These are phyloP conservation scores for Bothriochloa decipiens DNA, from an alignment of 176 grass and related monocot genomes.

Conservation along the genomic window DNA sequence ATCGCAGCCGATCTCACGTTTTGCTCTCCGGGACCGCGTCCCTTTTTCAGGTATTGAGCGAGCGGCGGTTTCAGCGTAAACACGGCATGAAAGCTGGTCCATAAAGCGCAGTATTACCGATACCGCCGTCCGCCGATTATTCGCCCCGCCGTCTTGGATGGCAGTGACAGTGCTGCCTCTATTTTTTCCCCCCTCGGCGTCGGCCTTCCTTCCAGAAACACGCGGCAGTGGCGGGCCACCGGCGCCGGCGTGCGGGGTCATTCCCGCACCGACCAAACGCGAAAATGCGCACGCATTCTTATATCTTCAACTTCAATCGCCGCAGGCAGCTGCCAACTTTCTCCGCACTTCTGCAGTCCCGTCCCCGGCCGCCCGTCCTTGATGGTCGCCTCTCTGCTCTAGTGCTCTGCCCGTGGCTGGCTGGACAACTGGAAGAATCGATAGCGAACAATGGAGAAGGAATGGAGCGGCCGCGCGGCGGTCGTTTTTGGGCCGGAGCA, in stretches of 20 bases:
- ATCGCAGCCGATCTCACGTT: neutral
- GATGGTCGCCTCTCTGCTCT: neutral
- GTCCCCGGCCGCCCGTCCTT: neutral
- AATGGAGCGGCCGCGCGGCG: neutral
- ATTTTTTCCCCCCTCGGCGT: neutral
- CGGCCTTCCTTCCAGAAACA: neutral
- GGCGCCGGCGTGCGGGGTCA: too few species aligned
- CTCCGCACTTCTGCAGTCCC: neutral
- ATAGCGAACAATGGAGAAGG: neutral
- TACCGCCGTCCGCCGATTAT: neutral
- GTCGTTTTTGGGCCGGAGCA: conserved; percentile 28
- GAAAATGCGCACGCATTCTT: neutral
- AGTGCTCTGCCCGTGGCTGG: conserved; percentile 1
- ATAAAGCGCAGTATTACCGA: too few species aligned
- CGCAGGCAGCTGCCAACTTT: neutral
- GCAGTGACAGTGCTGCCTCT: too few species aligned
- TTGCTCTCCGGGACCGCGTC: neutral
- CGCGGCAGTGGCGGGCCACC: conserved; percentile 4
- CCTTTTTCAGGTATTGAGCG: neutral
- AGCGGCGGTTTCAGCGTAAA: neutral
- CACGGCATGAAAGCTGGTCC: neutral
- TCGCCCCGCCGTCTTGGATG: neutral
- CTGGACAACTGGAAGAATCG: neutral
- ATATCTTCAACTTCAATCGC: too few species aligned
- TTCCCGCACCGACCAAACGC: neutral